Conservation (phyloP, 768 basidiomycete species). For the Trametes sanguinea region DNA sequence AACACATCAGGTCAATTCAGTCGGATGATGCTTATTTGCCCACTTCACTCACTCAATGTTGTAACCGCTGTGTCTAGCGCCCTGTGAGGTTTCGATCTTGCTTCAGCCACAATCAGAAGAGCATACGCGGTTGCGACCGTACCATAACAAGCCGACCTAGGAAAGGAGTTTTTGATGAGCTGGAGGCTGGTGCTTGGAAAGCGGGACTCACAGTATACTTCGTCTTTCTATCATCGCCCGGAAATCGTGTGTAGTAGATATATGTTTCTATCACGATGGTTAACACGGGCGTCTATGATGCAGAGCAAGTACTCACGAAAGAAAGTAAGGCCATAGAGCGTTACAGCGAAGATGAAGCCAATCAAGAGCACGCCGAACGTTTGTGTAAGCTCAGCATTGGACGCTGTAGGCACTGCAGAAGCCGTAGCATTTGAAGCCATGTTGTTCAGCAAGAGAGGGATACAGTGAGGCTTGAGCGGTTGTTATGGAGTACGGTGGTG, state of each 20-base stretch:
- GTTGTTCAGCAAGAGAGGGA: background rate
- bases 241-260: conserved; percentile 30
- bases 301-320: conserved; percentile 26
- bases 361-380: conserved; percentile 31
- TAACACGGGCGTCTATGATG: background rate
- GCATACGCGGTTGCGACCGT: background rate
- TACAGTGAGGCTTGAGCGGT: background rate
- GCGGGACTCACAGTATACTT: conserved; percentile 23
- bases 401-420: background rate
- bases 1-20: background rate
- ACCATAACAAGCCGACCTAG: conserved; percentile 29
- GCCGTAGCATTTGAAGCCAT: conserved; percentile 1
- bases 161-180: background rate
- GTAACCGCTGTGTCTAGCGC: conserved; percentile 28
- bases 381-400: conserved; percentile 18
- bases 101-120: background rate
- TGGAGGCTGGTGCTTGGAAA: background rate
- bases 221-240: conserved; percentile 16
- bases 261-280: conserved; percentile 23
- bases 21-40: background rate
- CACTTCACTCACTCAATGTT: conserved; percentile 22
- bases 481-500: background rate
- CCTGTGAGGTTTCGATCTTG: conserved; percentile 7
- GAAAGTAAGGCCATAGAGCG: conserved; percentile 30
- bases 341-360: conserved; percentile 31